Evolutionary conservation across 176 grass and related monocot species (phyloP), one percentile per base, ranked within the genome.

Genomic region (Oryza glumipatula): DNA sequence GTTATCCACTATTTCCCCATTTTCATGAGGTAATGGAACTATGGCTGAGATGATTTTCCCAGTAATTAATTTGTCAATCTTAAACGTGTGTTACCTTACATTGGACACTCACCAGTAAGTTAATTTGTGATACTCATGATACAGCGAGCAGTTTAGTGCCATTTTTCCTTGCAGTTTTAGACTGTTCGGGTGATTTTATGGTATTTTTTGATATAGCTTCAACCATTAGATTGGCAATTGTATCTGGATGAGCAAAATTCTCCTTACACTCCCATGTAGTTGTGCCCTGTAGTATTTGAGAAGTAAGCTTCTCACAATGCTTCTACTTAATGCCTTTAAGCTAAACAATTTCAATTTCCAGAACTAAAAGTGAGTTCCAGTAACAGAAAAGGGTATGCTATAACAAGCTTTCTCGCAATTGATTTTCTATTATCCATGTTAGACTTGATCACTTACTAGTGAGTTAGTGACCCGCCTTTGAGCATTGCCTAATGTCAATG

Each of bases 61-160:
- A 16, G 77, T 21, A 54, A 6, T 38, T 14, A 54, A 30, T 80
- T 72, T 39, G 15, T n/a, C 39, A 54, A 76, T 10, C 39, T 65
- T 44, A 38, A 58, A 74, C 24, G 7, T 46, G 47, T 83, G 58
- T 3, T 64, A n/a, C 2, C 5, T 65, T 65, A 30, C 70, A 71
- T 21, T 1, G 21, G 72, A 6, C 9, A 22, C 58, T 22, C 2
- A 23, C 0, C n/a, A 23, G 23, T 23, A 14, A 38, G 54, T 83
- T 75, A 45, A 45, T 63, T 30, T 10, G 17, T 75, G 12, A 65
- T 65, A 74, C 24, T 63, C 43, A 73, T 30, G 33, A 69, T 79
- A 26, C 21, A 9, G 43, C 16, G 17, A 45, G 14, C 14, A 66
- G 38, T 43, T 65, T 45, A 46, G 14, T 65, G 28, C 9, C 38